phyloP scores from a whole-genome alignment of 257 asterid species.

The Nyctanthes arbortristis region DNA sequence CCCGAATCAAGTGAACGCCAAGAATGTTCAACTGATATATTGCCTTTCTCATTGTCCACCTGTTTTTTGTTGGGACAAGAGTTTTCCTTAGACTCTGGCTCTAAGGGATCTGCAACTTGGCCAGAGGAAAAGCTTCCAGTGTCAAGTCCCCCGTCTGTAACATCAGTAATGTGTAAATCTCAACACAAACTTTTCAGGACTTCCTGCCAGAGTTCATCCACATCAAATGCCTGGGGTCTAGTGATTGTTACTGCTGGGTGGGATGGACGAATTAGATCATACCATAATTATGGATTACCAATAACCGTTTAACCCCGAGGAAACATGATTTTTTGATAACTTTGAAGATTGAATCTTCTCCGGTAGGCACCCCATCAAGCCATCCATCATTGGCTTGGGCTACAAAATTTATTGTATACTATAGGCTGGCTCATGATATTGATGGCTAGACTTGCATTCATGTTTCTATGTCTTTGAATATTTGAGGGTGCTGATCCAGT shows the following conservation, averaged over 20 bases:
- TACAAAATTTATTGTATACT: slow-evolving; percentile 32
- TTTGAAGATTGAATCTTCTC: slow-evolving; percentile 20
- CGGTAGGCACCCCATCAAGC: slow-evolving; percentile 20
- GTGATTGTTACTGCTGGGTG: slow-evolving; percentile 87
- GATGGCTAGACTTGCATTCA: slow-evolving; percentile 33
- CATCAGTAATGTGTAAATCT: slow-evolving; percentile 59
- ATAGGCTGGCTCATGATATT: slow-evolving; percentile 38
- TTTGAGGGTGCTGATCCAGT: slow-evolving; percentile 8
- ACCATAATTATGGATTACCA: slow-evolving; percentile 88
- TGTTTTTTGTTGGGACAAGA: slow-evolving; percentile 62
- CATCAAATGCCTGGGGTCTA: slow-evolving; percentile 78
- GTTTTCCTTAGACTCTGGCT: slow-evolving; percentile 52
- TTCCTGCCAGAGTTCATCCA: slow-evolving; percentile 64
- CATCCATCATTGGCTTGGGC: slow-evolving; percentile 6
- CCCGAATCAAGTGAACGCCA: slow-evolving; percentile 27
- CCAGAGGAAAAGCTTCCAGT: slow-evolving; percentile 92
- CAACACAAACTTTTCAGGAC: slow-evolving; percentile 65
- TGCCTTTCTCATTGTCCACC: slow-evolving; percentile 56
- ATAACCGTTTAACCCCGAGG: slow-evolving; percentile 44
- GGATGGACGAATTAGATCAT: slow-evolving; percentile 87
- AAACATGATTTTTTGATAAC: slow-evolving; percentile 6
- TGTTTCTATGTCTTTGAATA: slow-evolving; percentile 14
- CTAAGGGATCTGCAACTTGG: slow-evolving; percentile 92
- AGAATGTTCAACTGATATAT: slow-evolving; percentile 23
- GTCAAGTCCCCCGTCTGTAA: slow-evolving; percentile 32